Evolutionary conservation across 768 basidiomycete species (phyloP).

Genomic region (Leccinum barrowsii): DNA sequence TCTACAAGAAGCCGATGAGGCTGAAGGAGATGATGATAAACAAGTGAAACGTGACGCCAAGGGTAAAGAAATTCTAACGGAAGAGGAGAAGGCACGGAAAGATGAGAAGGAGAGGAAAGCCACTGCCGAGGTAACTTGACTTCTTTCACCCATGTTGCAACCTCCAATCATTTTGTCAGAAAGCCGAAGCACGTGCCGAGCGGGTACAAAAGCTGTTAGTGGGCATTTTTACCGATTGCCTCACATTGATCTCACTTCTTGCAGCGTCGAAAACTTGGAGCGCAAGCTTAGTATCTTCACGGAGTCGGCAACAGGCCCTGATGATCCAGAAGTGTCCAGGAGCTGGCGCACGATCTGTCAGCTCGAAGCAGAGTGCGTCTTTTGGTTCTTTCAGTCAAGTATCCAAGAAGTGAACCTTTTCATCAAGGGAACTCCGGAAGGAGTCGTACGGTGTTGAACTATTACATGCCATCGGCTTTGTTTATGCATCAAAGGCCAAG

Average conservation of each 20-base stretch:
- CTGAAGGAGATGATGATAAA: slow-evolving; percentile 44
- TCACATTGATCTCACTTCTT: slow-evolving; percentile 2
- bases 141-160: neutral
- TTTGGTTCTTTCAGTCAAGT: neutral
- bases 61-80: slow-evolving; percentile 50
- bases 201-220: slow-evolving; percentile 62
- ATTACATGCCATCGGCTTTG: slow-evolving; percentile 81
- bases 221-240: neutral
- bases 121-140: slow-evolving; percentile 56
- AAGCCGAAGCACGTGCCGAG: slow-evolving; percentile 74
- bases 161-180: slow-evolving; percentile 41
- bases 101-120: slow-evolving; percentile 71
- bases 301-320: slow-evolving; percentile 70
- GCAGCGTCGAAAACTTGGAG: slow-evolving; percentile 63
- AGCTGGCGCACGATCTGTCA: slow-evolving; percentile 78
- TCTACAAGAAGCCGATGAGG: slow-evolving; percentile 81
- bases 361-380: slow-evolving; percentile 75
- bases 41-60: slow-evolving; percentile 48
- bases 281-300: slow-evolving; percentile 85
- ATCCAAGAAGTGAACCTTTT: slow-evolving; percentile 4
- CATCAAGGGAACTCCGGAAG: slow-evolving; percentile 70
- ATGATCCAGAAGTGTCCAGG: slow-evolving; percentile 62
- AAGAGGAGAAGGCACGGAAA: slow-evolving; percentile 69
- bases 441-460: slow-evolving; percentile 89
- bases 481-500: slow-evolving; percentile 79